phyloP scores from a whole-genome alignment of 2,329 filamentous ascomycete genomes.

The Epichloe festucae region DNA sequence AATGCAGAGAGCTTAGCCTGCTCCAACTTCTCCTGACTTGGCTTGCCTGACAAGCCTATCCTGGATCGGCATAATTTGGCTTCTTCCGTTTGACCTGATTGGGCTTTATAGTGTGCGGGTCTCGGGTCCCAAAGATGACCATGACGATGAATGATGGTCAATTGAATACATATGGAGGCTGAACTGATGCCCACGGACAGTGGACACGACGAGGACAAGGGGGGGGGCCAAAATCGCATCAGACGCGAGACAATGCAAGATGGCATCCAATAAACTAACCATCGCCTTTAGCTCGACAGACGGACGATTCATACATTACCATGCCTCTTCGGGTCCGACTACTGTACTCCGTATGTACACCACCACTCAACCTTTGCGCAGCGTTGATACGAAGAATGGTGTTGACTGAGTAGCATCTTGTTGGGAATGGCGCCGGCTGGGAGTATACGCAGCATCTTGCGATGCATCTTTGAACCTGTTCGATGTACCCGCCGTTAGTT shows the following conservation, averaged over 20 bases:
- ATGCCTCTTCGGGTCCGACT: not conserved
- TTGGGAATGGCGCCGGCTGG: too few species aligned
- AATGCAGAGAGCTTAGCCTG: not conserved
- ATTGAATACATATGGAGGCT: too few species aligned
- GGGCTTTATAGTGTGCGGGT: not conserved
- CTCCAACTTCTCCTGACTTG: conserved; percentile 1
- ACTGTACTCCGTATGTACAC: not conserved
- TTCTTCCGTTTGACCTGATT: not conserved
- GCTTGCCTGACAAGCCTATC: conserved; percentile 2
- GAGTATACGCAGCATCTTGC: too few species aligned
- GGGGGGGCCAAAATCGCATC: not conserved
- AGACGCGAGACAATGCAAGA: conserved; percentile 1
- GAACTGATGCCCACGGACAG: not conserved
- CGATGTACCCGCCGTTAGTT: too few species aligned
- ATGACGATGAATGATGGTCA: too few species aligned
- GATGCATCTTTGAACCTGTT: too few species aligned
- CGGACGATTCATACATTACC: not conserved
- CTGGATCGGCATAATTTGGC: not conserved
- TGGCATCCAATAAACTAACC: not conserved
- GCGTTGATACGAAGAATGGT: too few species aligned
- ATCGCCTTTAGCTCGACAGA: not conserved
- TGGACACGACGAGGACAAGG: too few species aligned
- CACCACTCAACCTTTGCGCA: not conserved
- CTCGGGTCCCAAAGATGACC: not conserved
- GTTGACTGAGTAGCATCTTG: too few species aligned